phyloP scores from a whole-genome alignment of 2,329 filamentous ascomycete genomes.

The Emergomyces orientalis region DNA sequence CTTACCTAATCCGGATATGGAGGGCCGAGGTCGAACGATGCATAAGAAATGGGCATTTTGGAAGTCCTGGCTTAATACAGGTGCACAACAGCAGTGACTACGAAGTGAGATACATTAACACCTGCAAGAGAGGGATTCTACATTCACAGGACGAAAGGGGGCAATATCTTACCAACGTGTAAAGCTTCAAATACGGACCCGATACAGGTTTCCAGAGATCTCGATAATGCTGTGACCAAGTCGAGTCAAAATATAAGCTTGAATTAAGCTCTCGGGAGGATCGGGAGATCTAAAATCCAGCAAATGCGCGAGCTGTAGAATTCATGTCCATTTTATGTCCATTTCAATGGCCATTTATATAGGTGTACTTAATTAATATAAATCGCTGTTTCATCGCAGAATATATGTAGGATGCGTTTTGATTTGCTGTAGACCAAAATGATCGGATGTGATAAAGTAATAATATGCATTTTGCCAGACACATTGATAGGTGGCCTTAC shows the following conservation, averaged over 20 bases:
- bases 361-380: neutral
- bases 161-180: neutral
- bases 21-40: neutral
- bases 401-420: neutral
- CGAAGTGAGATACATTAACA: neutral
- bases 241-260: too few species aligned
- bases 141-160: neutral
- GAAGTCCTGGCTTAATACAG: neutral
- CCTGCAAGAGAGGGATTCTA: neutral
- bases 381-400: neutral
- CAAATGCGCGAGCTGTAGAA: neutral
- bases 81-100: neutral
- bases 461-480: neutral
- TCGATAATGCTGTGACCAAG: too few species aligned
- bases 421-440: neutral
- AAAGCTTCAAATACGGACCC: neutral
- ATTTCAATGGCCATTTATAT: neutral
- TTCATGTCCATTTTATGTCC: neutral
- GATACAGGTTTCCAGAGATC: neutral
- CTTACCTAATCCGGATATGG: constrained; percentile 1
- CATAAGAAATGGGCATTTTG: neutral
- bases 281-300: neutral
- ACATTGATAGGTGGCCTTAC: neutral
- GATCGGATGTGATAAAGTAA: neutral
- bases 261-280: neutral